Base-by-base conservation (phyloP, 2,329 filamentous ascomycete genomes). In the Colletotrichum sp. region DNA sequence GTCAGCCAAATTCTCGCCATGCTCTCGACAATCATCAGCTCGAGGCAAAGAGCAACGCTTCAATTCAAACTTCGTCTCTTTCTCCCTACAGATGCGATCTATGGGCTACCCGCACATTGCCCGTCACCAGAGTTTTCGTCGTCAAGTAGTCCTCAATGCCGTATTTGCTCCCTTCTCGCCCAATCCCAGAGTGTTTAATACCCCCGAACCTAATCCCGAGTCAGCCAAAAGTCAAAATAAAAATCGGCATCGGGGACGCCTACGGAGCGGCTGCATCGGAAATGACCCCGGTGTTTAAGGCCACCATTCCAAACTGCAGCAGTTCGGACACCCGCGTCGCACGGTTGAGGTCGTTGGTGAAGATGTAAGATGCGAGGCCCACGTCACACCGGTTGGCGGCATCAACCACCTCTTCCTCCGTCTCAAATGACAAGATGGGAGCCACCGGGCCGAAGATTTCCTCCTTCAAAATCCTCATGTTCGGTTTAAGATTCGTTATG, bases 391-490 rank as follows among this genome's bases (percentile, higher is more conserved):
- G 85, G 84, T 99, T 99, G 6, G 97, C 96, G 78, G 96, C 86
- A 77, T 91, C 88, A 32, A 98, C 92, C 6, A 98, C 97, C 81
- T 98, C 96, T 68, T 94, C 93, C 85, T 98, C 97, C 0, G 93
- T 95, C 62, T 95, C 91, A 82, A 98, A 99, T 62, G 93, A 90
- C 88, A 98, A 98, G 16, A 98, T 85, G 1, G 94, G 96, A 0
- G 96, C 96, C 0, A 98, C 94, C 4, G 97, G 97, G 0, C 97
- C 97, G 83, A 99, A 99, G 0, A 96, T 99, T 88, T 99, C 97
- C 85, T 98, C 96, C 2, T 88, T 88, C 6, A 95, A 93, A 79
- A 98, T 90, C 75, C 91, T 89, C 97, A 98, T 98, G 56, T 96
- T 92, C 73, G 90, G 88, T 12, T 89, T 98, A 93, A 98, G 96